Conservation (phyloP, 2,329 filamentous ascomycete genomes). For the Beauveria sp. region DNA sequence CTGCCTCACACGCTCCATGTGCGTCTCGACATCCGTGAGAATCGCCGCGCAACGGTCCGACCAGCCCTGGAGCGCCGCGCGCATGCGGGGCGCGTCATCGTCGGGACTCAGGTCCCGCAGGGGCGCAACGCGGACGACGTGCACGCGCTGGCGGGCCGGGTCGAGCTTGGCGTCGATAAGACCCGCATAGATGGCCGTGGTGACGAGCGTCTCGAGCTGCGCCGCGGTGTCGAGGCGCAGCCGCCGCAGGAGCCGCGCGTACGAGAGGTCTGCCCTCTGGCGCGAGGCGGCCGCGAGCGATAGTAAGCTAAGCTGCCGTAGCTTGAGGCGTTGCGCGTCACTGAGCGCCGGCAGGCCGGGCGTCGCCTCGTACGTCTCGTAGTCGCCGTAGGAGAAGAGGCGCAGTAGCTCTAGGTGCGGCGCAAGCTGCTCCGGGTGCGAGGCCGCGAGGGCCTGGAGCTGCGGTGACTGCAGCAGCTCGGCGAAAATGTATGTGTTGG, state of each 20-base stretch:
- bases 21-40: constrained; percentile 65
- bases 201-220: constrained; percentile 79
- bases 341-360: constrained; percentile 60
- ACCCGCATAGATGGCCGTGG: constrained; percentile 78
- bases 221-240: constrained; percentile 61
- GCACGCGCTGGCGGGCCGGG: constrained; percentile 64
- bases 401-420: constrained; percentile 64
- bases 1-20: constrained; percentile 60
- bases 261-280: constrained; percentile 54
- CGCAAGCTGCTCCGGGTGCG: constrained; percentile 51
- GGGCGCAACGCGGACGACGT: constrained; percentile 73
- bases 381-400: constrained; percentile 91
- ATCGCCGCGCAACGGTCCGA: constrained; percentile 68
- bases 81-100: constrained; percentile 60
- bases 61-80: constrained; percentile 62
- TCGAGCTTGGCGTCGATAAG: constrained; percentile 79
- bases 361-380: constrained; percentile 54
- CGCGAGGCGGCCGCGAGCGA: constrained; percentile 56
- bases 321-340: constrained; percentile 69
- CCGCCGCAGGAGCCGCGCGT: constrained; percentile 56
- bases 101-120: constrained; percentile 77
- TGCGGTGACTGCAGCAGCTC: constrained; percentile 80
- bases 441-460: constrained; percentile 59
- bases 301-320: constrained; percentile 83
- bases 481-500: constrained; percentile 86